These are phyloP conservation scores for Staphylotrichum tortipilum DNA, from an alignment of 495 filamentous ascomycete species.

Conservation along the genomic window DNA sequence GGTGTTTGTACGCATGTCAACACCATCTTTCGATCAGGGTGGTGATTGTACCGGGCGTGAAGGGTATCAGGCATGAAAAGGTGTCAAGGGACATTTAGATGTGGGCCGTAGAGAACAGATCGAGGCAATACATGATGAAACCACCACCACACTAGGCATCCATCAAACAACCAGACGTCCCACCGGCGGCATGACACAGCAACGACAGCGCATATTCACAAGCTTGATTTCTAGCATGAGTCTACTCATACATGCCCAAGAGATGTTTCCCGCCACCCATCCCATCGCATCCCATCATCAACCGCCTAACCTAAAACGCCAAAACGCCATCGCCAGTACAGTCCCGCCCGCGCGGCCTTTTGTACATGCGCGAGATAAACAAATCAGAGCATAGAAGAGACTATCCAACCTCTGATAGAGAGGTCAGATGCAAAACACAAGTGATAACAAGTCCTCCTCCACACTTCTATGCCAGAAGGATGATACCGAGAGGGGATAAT, in stretches of 20 bases:
- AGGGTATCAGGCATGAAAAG: no score
- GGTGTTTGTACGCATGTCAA: no score
- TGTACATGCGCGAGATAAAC: no score
- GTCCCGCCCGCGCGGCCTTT: slow-evolving; percentile 7
- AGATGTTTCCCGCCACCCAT: slow-evolving; percentile 6
- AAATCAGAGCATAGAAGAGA: no score
- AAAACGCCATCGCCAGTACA: slow-evolving; percentile 9
- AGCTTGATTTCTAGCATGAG: slow-evolving; percentile 4
- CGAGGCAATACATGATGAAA: no score
- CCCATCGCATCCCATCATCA: slow-evolving; percentile 6
- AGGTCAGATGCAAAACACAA: slow-evolving; percentile 2
- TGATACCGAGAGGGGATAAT: slow-evolving; percentile 16
- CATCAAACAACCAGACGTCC: no score
- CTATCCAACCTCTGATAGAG: slow-evolving; percentile 12
- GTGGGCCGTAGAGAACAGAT: no score
- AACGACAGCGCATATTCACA: neutral
- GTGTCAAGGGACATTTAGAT: no score
- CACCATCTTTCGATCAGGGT: no score
- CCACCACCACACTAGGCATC: no score
- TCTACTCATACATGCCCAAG: slow-evolving; percentile 20
- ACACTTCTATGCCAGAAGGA: slow-evolving; percentile 19
- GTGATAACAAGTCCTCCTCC: no score
- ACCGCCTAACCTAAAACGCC: slow-evolving; percentile 1
- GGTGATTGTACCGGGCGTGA: no score
- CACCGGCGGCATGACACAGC: neutral